Base-by-base conservation (phyloP, 2,329 filamentous ascomycete species). In the Colletotrichum trifolii region DNA sequence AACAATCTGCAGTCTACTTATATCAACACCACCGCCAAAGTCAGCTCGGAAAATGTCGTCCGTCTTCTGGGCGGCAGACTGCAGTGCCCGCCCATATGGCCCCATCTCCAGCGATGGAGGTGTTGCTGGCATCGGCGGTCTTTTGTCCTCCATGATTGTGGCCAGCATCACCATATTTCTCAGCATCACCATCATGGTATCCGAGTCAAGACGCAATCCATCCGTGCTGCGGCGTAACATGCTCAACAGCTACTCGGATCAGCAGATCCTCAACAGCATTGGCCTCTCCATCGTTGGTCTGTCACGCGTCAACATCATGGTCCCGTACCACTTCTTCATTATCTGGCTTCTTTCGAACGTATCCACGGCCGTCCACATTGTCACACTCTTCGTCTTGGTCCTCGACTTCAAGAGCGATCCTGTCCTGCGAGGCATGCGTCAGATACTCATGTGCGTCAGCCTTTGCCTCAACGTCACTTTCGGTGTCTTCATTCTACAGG, bases 271-370 rank as follows among this genome's bases (percentile, higher is more conserved):
- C 59, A 88, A 87, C 15, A 88, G 89, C 45, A 90, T 91, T 72
- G 88, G 86, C n/a, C 86, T 91, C 61, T 88, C 91, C 73, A 81
- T 80, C 61, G 81, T 91, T 33, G 89, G 85, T 0, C 82, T 91
- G 1, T 85, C 85, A 5, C 87, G 88, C 71, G 83, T 86, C 72
- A 76, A 82, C 49, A 79, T 79, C 6, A 83, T 91, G 73, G 82
- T 89, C 0, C 83, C 87, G 0, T 91, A 91, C 73, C 89, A 91
- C 75, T 90, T 91, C 78, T 91, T 91, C 78, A 83, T 91, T 59
- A 85, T 91, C 68, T 91, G 88, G 89, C 88, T 90, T 78, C 78
- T 91, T 2, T 87, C 86, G 0, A 76, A 90, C 11, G 79, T 91
- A 8, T 87, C 87, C 13, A 90, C 87, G 68, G 86, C 87, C 1